A percentile compares a stretch with the other conserved stretches of the same genome.
These are phyloP conservation scores for Secale cereale DNA, from an alignment of 176 grass and related monocot species.

Conservation along the genomic window DNA sequence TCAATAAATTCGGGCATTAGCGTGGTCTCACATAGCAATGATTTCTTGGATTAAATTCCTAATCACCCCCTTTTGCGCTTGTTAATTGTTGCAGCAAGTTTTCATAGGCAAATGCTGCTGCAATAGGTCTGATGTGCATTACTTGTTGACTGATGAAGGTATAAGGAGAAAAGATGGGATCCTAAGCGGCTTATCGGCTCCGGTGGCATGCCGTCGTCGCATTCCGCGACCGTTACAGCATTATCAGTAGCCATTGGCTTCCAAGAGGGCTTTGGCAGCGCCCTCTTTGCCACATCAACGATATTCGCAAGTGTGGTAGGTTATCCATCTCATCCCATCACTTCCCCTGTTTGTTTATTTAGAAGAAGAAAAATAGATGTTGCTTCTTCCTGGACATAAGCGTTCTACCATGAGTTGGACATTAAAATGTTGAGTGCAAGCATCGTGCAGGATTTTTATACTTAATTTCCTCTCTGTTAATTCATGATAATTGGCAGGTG, in stretches of 20 bases:
- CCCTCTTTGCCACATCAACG: constrained; percentile 65
- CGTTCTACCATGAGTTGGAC: background rate
- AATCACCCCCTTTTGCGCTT: background rate
- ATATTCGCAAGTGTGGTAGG: constrained; percentile 89
- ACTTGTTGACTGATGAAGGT: constrained; percentile 45
- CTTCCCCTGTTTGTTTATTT: background rate
- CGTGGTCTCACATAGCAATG: background rate
- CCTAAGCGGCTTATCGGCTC: constrained; percentile 79
- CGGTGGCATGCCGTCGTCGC: constrained; percentile 93
- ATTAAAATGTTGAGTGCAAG: constrained; percentile 11
- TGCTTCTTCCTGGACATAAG: constrained; percentile 14
- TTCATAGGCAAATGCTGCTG: background rate
- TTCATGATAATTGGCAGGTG: constrained; percentile 55
- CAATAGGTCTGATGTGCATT: constrained; percentile 24
- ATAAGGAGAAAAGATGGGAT: constrained; percentile 94
- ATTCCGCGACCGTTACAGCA: constrained; percentile 85
- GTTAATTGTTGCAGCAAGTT: background rate
- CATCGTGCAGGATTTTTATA: constrained; percentile 2
- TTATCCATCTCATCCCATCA: background rate
- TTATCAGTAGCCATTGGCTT: constrained; percentile 74
- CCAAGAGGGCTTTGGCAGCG: constrained; percentile 64
- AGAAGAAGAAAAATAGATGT: background rate
- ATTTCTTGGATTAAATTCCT: too few species aligned
- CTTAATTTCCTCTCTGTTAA: background rate
- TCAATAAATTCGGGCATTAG: background rate